Percentiles rank a stretch among this genome's conserved stretches.
These are phyloP conservation scores for Sporothrix protearum DNA, from an alignment of 2,329 filamentous ascomycete genomes.

Conservation along the genomic window DNA sequence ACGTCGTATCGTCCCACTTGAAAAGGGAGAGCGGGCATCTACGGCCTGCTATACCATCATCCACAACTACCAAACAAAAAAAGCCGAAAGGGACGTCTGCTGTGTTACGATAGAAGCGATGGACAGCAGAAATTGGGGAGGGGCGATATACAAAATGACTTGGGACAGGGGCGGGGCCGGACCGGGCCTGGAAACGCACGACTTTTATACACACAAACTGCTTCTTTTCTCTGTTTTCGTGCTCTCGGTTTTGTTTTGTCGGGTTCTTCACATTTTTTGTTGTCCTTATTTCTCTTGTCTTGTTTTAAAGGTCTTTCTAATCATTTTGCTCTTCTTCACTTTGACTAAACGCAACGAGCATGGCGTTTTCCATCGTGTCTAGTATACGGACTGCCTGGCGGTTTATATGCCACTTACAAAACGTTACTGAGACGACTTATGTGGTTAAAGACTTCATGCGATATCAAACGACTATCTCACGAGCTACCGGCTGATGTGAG, in stretches of 20 bases:
- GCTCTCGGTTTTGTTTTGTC: slow-evolving; percentile 2
- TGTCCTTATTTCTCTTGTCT: background rate
- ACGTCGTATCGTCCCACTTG: background rate
- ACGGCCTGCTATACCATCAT: background rate
- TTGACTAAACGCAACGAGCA: background rate
- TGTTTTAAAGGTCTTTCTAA: slow-evolving; percentile 10
- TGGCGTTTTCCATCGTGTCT: background rate
- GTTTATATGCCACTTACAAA: background rate
- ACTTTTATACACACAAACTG: background rate
- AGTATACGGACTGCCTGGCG: background rate
- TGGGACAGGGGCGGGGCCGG: background rate
- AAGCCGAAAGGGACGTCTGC: background rate
- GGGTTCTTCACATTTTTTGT: background rate
- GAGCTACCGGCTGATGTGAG: too few relatives aligned
- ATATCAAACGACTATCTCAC: too few relatives aligned
- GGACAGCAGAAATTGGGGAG: background rate
- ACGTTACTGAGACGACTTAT: background rate
- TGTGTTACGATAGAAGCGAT: slow-evolving; percentile 8
- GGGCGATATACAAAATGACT: background rate
- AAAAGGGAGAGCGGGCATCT: background rate
- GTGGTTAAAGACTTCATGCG: too few relatives aligned
- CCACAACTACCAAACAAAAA: background rate
- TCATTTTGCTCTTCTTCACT: background rate
- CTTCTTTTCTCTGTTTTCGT: background rate
- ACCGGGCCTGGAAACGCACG: background rate